Conservation (phyloP, 192 early-diverging fungal species). For the Linnemannia exigua region DNA sequence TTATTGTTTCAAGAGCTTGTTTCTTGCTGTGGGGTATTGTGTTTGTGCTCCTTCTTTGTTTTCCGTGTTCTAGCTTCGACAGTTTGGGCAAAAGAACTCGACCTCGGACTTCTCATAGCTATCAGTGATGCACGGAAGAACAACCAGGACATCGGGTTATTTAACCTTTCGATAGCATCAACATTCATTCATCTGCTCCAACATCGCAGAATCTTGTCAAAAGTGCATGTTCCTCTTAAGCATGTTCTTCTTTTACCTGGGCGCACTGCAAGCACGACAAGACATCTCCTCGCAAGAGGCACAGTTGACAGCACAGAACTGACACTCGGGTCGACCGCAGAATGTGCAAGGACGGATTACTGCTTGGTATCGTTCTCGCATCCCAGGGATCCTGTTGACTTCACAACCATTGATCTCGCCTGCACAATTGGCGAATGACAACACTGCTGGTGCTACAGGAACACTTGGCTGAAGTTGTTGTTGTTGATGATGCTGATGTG, state of each 20-base stretch:
- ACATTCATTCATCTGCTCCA: too few relatives aligned
- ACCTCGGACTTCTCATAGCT: constrained; percentile 47
- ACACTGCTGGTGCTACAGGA: background rate
- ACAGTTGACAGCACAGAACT: constrained; percentile 44
- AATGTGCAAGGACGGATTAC: constrained; percentile 30
- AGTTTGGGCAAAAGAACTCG: constrained; percentile 34
- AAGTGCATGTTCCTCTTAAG: too few relatives aligned
- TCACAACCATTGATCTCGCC: constrained; percentile 53
- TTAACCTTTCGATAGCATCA: background rate
- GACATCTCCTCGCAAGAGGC: constrained; percentile 26
- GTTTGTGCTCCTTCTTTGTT: too few relatives aligned
- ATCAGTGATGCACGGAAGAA: background rate
- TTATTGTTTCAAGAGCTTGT: too few relatives aligned
- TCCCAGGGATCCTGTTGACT: constrained; percentile 38
- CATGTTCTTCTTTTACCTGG: constrained; percentile 20
- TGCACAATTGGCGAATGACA: constrained; percentile 42
- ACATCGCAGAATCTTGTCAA: too few relatives aligned
- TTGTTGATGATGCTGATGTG: background rate
- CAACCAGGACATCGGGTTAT: background rate
- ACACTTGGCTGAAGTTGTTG: background rate
- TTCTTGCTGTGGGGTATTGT: too few relatives aligned
- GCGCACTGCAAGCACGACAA: constrained; percentile 36
- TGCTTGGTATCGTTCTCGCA: constrained; percentile 42
- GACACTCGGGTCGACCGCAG: constrained; percentile 44
- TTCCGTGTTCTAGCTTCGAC: background rate